Base-by-base conservation (phyloP, 2,329 filamentous ascomycete genomes). In the Ophidiomyces ophidiicola region DNA sequence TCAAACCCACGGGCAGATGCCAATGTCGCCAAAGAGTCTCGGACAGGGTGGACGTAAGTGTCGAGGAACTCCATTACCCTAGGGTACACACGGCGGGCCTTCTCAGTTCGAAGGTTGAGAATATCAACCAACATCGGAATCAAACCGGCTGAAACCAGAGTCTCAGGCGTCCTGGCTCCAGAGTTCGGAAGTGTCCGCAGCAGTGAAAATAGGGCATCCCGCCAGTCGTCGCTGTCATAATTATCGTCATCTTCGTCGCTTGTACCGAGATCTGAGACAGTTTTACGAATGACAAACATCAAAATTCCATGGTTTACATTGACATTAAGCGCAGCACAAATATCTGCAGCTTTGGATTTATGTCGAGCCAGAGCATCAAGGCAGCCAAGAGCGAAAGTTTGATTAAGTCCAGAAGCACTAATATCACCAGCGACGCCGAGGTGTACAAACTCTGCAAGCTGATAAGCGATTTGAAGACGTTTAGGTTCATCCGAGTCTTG, bases 251-350 rank as follows among this genome's bases (percentile, higher is more conserved):
- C 57, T 26, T 76, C 68, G 43, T 68, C 62, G 40, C 80, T 74
- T 35, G 66, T 66, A 42, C 71, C 76, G 64, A 98, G 80, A 46
- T 86, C 82, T 12, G 80, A 79, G 42, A 96, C 82, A 6, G 86
- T 83, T 60, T 93, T 94, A 41, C 88, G 76, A 35, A 94, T 80
- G 48, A 94, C 74, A 53, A 94, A 96, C 49, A 96, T 80, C 31
- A 99, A 70, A 20, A 96, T 81, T 10, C 90, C 92, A 52, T 98
- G 92, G 52, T 93, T 96, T 25, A 96, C 88, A 50, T 88, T 94
- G 39, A 92, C 84, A 53, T 86, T 93, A 29, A 99, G 67, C n/a
- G 90, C 86, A 29, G 84, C 78, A 46, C 86, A 78, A 17, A 98
- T 80, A 56, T 98, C 90, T 23, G 76, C 67, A 20, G 80, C 74